Evolutionary conservation across 805 yeast species (phyloP).

Genomic region (Yarrowia yakushimensis): DNA sequence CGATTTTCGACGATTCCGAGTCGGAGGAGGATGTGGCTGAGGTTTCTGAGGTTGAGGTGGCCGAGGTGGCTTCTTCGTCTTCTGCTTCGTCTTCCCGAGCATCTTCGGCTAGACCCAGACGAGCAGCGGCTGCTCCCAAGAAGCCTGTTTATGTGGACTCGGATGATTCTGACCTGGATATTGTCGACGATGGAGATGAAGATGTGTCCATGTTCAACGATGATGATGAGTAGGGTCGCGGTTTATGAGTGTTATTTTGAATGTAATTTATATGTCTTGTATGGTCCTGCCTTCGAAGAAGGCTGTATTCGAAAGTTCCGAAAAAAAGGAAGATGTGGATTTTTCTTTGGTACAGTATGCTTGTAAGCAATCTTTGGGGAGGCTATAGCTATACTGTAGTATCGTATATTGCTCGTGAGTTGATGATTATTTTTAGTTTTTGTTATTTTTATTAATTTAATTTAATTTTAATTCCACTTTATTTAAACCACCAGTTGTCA

Average conservation of each 20-base stretch:
- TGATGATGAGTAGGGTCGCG: neutral
- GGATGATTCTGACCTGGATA: conserved; percentile 25
- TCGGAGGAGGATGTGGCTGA: conserved; percentile 14
- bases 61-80: conserved; percentile 20
- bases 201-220: conserved; percentile 21
- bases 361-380: too few species aligned
- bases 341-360: too few species aligned
- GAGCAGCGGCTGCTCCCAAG: conserved; percentile 33
- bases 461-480: too few species aligned
- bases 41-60: conserved; percentile 12
- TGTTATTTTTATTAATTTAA: too few species aligned
- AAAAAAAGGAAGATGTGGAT: too few species aligned
- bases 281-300: too few species aligned
- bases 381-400: too few species aligned
- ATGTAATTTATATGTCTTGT: neutral
- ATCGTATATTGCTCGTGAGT: too few species aligned
- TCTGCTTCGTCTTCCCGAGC: neutral
- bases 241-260: neutral
- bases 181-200: conserved; percentile 26
- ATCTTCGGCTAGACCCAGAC: conserved; percentile 30
- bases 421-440: too few species aligned
- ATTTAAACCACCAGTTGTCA: too few species aligned
- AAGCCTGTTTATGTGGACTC: conserved; percentile 26
- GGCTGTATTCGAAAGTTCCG: too few species aligned
- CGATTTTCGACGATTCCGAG: conserved; percentile 28